A percentile compares a stretch with the other conserved stretches of the same genome.
Conservation (phyloP, 108 stramenopile genomes). For the Skeletonema costatum region DNA sequence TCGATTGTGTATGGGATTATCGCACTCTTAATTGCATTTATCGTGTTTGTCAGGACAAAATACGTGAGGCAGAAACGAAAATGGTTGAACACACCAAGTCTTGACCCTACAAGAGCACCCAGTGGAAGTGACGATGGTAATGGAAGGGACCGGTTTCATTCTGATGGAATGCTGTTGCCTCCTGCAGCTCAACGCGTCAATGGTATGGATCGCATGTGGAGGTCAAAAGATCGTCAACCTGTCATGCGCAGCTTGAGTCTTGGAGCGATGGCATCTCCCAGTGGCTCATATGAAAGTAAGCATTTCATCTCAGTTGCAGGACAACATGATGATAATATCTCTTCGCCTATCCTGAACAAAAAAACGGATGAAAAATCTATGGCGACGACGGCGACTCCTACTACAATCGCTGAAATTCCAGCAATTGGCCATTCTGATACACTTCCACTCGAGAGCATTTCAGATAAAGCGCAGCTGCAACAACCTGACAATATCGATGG, state of each 20-base stretch:
- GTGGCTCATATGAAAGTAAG: not conserved
- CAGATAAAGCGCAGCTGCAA: conserved; percentile 5
- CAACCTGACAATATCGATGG: conserved; percentile 49
- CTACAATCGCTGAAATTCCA: not conserved
- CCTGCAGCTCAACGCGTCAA: conserved; percentile 17
- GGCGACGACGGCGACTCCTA: not conserved
- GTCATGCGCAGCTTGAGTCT: conserved; percentile 30
- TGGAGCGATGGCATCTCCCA: conserved; percentile 26
- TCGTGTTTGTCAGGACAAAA: conserved; percentile 21
- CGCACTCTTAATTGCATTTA: not conserved
- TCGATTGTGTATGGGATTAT: conserved; percentile 29
- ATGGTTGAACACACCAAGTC: conserved; percentile 34
- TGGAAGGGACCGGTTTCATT: conserved; percentile 2
- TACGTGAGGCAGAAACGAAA: conserved; percentile 33
- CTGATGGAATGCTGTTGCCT: conserved; percentile 1
- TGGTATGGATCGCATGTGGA: not conserved
- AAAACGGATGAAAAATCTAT: not conserved
- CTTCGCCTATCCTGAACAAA: not conserved
- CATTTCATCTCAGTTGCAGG: conserved; percentile 16
- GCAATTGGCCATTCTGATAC: conserved; percentile 7
- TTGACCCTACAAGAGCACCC: conserved; percentile 22
- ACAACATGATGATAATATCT: not conserved
- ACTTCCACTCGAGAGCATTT: conserved; percentile 1
- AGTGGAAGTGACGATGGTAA: conserved; percentile 27
- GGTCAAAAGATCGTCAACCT: conserved; percentile 17